phyloP scores from a whole-genome alignment of 768 basidiomycete genomes.

The Suillus brevipes region DNA sequence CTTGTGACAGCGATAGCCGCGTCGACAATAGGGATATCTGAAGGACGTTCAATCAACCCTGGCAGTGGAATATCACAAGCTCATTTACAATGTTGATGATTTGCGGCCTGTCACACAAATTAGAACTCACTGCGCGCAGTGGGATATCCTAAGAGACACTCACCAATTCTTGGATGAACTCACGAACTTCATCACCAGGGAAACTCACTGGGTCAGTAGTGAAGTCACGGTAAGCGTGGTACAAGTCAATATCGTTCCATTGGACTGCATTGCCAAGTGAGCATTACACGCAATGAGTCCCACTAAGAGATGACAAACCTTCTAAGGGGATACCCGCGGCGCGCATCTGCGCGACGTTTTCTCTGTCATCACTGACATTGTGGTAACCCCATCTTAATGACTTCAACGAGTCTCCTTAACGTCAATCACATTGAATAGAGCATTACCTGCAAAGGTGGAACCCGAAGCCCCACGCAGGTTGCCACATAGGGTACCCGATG shows the following conservation, averaged over 20 bases:
- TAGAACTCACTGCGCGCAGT: conserved; percentile 20
- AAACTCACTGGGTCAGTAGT: conserved; percentile 66
- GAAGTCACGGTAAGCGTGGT: conserved; percentile 67
- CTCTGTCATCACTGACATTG: conserved; percentile 57
- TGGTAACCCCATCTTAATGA: conserved; percentile 46
- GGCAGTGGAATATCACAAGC: conserved; percentile 55
- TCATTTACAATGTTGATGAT: conserved; percentile 42
- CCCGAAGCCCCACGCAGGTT: conserved; percentile 76
- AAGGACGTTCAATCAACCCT: conserved; percentile 54
- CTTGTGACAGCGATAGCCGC: conserved; percentile 55
- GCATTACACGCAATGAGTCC: neutral
- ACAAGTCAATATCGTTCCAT: conserved; percentile 80
- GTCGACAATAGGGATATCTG: conserved; percentile 65
- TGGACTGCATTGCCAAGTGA: conserved; percentile 45
- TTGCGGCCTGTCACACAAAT: conserved; percentile 19
- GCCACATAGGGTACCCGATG: conserved; percentile 70
- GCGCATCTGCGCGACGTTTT: conserved; percentile 59
- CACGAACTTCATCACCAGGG: conserved; percentile 51
- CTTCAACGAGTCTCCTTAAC: conserved; percentile 4
- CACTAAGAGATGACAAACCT: conserved; percentile 37
- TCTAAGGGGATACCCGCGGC: conserved; percentile 74
- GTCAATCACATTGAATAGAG: neutral
- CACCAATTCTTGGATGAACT: conserved; percentile 59
- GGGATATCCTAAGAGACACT: conserved; percentile 20
- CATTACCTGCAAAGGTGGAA: conserved; percentile 69